Evolutionary conservation across 2,329 filamentous ascomycete species (phyloP), one percentile per base, ranked within the genome.

Genomic region (Nigrospora oryzae): DNA sequence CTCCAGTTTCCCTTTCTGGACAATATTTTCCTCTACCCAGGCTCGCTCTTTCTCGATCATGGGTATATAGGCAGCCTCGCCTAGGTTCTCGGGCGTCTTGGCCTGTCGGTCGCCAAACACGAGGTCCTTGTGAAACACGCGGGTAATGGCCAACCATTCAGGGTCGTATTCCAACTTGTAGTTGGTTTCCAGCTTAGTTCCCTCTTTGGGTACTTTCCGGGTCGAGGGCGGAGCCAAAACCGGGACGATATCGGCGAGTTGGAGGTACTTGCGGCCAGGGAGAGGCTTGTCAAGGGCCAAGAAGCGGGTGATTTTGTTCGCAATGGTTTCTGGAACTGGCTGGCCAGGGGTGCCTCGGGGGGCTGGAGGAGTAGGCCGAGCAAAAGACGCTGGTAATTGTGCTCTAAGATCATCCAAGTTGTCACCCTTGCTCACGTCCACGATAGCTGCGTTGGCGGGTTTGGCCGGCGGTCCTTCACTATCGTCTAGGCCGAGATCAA

Each of bases 121-220:
- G 2, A 93, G 71, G 36, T 79, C 73, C 3, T 70, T 55, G 36
- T 86, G 79, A 58, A 97, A 94, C 8, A 82, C 84, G 36, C 91
- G 85, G 12, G 84, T 90, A 51, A 98, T 96, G 36, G 93, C 86
- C 8, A 98, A 81, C 91, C 91, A 98, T 67, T 98, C 93, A 11
- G 83, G 80, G 62, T 98, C 93, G 60, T 98, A 97, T 40, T 81
- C 70, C 1, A 96, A 72, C 11, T 68, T 70, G 53, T 80, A 76
- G 5, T 28, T 28, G 23, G 23, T 10, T 4, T 28, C 23, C 10
- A 7, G 4, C 23, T 28, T 28, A 2, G 23, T 28, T 28, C 23
- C 23, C 8, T 5, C 8, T 6, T 30, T 17, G 2, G 31, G 42
- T 12, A 10, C 8, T 16, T 13, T 8, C n/a, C n/a, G 11, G 12